These are phyloP conservation scores for Trichoderma koningiopsis DNA, from an alignment of 2,329 filamentous ascomycete genomes.

Conservation along the genomic window DNA sequence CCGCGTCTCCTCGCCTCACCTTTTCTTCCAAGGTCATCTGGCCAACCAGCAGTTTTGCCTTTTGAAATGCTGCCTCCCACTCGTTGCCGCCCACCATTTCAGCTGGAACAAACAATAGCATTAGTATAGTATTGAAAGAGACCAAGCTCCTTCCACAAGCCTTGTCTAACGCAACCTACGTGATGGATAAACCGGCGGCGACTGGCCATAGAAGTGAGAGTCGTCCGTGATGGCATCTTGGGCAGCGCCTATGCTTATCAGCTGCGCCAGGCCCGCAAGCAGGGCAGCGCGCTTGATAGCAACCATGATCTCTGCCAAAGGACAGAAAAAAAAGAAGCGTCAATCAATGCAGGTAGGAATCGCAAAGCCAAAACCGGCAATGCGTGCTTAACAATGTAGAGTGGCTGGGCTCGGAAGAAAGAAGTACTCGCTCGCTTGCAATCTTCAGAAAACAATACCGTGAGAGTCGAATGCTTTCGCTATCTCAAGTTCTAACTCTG, in stretches of 20 bases:
- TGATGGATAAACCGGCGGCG: slow-evolving; percentile 54
- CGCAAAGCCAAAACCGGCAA: background rate
- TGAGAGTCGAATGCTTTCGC: background rate
- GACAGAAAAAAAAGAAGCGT: background rate
- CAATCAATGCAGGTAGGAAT: background rate
- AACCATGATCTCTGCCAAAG: background rate
- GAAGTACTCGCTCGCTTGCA: slow-evolving; percentile 11
- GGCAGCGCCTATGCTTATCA: slow-evolving; percentile 10
- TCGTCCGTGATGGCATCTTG: slow-evolving; percentile 43
- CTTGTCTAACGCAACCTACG: slow-evolving; percentile 43
- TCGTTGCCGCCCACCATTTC: slow-evolving; percentile 60
- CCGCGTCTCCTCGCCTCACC: slow-evolving; percentile 37
- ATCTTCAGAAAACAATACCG: background rate
- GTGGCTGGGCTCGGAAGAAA: background rate
- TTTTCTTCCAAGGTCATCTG: slow-evolving; percentile 77
- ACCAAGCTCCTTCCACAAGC: background rate
- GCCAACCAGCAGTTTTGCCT: slow-evolving; percentile 68
- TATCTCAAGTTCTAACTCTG: background rate
- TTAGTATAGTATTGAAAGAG: background rate
- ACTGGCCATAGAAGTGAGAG: slow-evolving; percentile 52
- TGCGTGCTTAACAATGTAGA: background rate
- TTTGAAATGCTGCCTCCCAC: slow-evolving; percentile 68
- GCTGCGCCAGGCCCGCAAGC: slow-evolving; percentile 6
- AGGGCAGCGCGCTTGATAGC: slow-evolving; percentile 4
- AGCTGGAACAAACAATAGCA: slow-evolving; percentile 36